Evolutionary conservation across 176 grass and related monocot species (phyloP).

Genomic region (Carex parvula): DNA sequence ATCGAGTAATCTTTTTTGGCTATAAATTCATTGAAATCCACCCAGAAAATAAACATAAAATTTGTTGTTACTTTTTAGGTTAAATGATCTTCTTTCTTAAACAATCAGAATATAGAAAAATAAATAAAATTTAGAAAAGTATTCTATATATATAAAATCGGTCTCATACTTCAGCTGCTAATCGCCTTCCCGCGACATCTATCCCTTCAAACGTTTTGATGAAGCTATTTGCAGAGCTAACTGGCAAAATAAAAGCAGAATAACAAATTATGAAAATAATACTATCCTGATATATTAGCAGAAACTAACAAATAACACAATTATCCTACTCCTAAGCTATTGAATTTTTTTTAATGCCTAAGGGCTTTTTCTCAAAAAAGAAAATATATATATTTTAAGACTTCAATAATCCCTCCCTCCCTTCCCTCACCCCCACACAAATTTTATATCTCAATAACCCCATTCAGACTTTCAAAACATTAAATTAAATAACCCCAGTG

Average conservation of each 20-base stretch:
- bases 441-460: background rate
- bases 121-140: background rate
- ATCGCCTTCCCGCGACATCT: conserved; percentile 68
- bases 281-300: background rate
- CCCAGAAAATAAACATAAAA: background rate
- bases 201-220: conserved; percentile 76
- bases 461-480: too few species aligned
- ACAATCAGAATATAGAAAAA: conserved; percentile 2
- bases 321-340: background rate
- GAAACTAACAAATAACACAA: background rate
- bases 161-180: conserved; percentile 76
- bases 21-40: background rate
- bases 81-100: background rate
- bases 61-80: background rate
- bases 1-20: conserved; percentile 23
- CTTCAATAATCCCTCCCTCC: background rate
- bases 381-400: background rate
- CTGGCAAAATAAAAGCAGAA: conserved; percentile 34
- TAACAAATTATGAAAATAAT: conserved; percentile 1
- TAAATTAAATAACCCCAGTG: background rate
- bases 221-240: conserved; percentile 73
- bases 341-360: background rate
- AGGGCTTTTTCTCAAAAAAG: too few species aligned
- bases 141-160: background rate
- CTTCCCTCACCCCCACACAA: background rate